These are phyloP conservation scores for Yamadazyma sp. DNA, from an alignment of 805 yeast species.

Conservation along the genomic window DNA sequence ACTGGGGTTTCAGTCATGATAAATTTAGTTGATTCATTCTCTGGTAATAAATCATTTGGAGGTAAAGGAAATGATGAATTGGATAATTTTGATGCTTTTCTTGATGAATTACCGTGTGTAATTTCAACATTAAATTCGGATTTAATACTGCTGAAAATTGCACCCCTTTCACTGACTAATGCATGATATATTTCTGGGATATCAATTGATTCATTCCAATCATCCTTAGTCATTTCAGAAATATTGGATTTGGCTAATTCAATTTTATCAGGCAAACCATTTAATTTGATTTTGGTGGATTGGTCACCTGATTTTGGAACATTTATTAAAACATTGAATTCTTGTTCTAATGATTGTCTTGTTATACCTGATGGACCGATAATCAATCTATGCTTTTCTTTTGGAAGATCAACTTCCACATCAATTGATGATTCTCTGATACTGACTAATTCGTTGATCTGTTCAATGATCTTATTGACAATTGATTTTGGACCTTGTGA, in stretches of 20 bases:
- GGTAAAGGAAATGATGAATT: conserved; percentile 42
- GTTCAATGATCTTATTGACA: conserved; percentile 64
- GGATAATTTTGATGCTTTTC: conserved; percentile 50
- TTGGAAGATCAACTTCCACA: conserved; percentile 57
- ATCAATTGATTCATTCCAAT: conserved; percentile 49
- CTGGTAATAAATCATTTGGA: conserved; percentile 44
- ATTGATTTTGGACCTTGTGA: conserved; percentile 73
- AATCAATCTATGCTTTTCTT: conserved; percentile 68
- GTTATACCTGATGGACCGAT: conserved; percentile 80
- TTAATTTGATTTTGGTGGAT: conserved; percentile 50
- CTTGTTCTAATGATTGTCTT: conserved; percentile 69
- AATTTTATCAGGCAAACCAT: conserved; percentile 66
- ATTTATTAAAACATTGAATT: conserved; percentile 57
- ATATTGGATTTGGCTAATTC: conserved; percentile 63
- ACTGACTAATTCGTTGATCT: conserved; percentile 59
- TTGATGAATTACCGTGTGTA: conserved; percentile 50
- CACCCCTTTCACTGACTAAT: conserved; percentile 66
- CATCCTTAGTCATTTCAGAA: conserved; percentile 57
- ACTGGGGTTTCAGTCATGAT: conserved; percentile 30
- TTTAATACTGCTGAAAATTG: conserved; percentile 53
- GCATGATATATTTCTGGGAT: conserved; percentile 59
- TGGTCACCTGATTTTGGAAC: conserved; percentile 62
- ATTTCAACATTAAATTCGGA: conserved; percentile 54
- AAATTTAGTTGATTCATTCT: conserved; percentile 40
- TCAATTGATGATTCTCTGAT: conserved; percentile 59